Evolutionary conservation across 164 flowering plant species (phyloP).

Genomic region (Berberis vulgaris): DNA sequence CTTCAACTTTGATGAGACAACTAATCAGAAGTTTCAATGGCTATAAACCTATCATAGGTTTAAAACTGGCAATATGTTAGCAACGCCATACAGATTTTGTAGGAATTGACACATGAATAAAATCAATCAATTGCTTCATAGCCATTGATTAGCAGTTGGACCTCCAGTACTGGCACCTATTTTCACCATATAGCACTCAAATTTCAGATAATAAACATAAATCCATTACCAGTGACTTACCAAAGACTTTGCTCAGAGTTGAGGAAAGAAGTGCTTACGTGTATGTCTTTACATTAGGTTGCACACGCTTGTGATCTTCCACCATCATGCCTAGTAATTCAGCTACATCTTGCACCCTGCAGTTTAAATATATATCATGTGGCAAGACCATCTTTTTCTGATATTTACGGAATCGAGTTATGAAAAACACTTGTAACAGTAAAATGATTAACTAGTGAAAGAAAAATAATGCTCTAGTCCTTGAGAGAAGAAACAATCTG

Average conservation of each 20-base stretch:
- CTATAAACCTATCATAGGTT: too few species aligned
- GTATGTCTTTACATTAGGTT: conserved; percentile 85
- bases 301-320: conserved; percentile 85
- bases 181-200: too few species aligned
- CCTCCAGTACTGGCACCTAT: not conserved
- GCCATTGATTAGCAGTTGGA: not conserved
- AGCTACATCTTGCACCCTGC: conserved; percentile 93
- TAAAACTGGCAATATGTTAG: too few species aligned
- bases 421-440: too few species aligned
- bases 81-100: not conserved
- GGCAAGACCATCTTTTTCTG: not conserved
- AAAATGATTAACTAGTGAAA: too few species aligned
- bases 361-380: conserved; percentile 8
- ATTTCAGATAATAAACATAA: too few species aligned
- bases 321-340: conserved; percentile 99
- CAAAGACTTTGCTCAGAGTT: not conserved
- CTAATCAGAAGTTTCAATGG: too few species aligned
- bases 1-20: too few species aligned
- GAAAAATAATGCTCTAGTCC: too few species aligned
- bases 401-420: not conserved
- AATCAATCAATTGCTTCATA: too few species aligned
- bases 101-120: not conserved
- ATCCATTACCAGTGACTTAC: too few species aligned
- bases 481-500: too few species aligned
- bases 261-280: conserved; percentile 49